Evolutionary conservation across 768 basidiomycete species (phyloP).

Genomic region (Lactifluus subvellereus): DNA sequence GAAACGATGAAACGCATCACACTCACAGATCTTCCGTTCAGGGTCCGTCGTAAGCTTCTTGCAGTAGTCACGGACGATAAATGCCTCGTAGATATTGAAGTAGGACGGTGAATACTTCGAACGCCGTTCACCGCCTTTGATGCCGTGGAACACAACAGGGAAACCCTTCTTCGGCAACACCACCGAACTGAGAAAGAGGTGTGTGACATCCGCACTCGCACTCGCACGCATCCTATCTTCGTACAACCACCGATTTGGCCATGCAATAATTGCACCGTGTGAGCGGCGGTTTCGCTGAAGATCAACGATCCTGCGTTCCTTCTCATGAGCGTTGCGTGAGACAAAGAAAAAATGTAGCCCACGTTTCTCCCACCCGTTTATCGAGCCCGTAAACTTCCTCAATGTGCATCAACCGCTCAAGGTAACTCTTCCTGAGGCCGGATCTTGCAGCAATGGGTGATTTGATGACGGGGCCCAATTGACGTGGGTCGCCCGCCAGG

Average conservation of each 20-base stretch:
- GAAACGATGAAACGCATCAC: background rate
- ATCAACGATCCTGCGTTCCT: constrained; percentile 21
- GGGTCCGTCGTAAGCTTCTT: constrained; percentile 27
- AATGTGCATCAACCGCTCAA: constrained; percentile 34
- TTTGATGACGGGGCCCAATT: constrained; percentile 36
- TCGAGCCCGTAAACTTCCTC: constrained; percentile 29
- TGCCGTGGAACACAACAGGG: constrained; percentile 34
- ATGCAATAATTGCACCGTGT: constrained; percentile 41
- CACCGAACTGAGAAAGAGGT: constrained; percentile 27
- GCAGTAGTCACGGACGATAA: constrained; percentile 33
- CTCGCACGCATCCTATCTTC: constrained; percentile 30
- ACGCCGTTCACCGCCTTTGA: constrained; percentile 33
- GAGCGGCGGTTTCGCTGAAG: constrained; percentile 24
- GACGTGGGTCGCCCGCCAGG: constrained; percentile 35
- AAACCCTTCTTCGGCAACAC: constrained; percentile 29
- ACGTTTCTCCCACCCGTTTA: constrained; percentile 31
- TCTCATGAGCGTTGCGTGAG: background rate
- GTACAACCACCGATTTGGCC: constrained; percentile 47
- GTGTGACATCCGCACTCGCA: constrained; percentile 29
- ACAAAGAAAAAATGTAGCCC: constrained; percentile 11
- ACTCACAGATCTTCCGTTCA: constrained; percentile 31
- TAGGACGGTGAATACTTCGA: constrained; percentile 36
- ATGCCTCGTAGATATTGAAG: constrained; percentile 38
- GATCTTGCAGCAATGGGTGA: constrained; percentile 28
- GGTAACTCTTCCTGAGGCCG: constrained; percentile 33